Evolutionary conservation across 225 moss, liverwort and hornwort genomes (phyloP), one percentile per base, ranked within the genome.

Genomic region (Physcomitrium patens): DNA sequence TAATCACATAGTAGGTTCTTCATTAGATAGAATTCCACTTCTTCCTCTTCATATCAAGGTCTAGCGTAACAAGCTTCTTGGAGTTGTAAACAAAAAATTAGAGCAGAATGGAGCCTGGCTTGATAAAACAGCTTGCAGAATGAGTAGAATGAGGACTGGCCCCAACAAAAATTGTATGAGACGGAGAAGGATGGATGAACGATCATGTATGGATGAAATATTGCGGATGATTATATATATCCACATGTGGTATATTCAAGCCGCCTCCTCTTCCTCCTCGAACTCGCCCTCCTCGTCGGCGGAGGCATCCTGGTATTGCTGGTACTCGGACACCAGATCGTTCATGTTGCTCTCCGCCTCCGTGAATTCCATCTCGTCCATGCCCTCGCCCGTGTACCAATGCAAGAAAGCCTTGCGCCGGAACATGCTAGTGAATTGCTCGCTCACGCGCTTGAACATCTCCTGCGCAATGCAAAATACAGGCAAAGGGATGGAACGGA

Each of bases 261-360:
- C 80, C 0, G 78, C 83, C 1, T 87, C 87, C 0, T 84, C 84
- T 65, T 87, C 87, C n/a, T 78, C 87, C 10, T 87, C 87, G 70
- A 78, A 87, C 59, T 87, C 87, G 19, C 87, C 84, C 50, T 87
- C 87, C 3, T 87, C 87, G 0, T 87, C 87, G 0, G 84, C 81
- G 9, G 84, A 84, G 4, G 87, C 87, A 11, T 87, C 87, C 14
- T 87, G 87, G 22, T 87, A 87, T 8, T 87, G 87, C 42, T 87
- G 87, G 24, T 87, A 87, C 43, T 87, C 84, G 0, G 87, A 87
- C 3, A 87, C 87, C 64, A 87, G 75, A 5, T 87, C 87, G 0
- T 87, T 87, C 87, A 87, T 87, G 10, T 87, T 87, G n/a, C 87
- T 87, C 73, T 87, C 87, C 0, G 87, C 87, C 51, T 87, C 87